Percentiles rank a stretch among this genome's conserved stretches.
These are phyloP conservation scores for Thermothielavioides terrestris DNA, from an alignment of 495 filamentous ascomycete genomes.

Conservation along the genomic window DNA sequence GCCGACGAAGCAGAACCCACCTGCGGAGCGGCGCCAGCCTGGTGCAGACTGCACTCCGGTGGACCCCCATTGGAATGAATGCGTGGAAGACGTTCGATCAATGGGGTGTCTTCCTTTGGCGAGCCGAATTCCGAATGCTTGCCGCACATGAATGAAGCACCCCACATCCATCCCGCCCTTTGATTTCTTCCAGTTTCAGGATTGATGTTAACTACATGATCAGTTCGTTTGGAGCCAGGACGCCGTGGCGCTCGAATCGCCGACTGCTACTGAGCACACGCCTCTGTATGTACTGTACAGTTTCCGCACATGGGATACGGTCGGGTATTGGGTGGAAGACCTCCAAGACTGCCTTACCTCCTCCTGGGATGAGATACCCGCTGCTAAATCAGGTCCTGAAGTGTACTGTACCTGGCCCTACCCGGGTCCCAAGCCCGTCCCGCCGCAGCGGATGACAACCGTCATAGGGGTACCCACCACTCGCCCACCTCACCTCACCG, in stretches of 20 bases:
- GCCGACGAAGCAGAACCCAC: not conserved
- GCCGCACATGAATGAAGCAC: not conserved
- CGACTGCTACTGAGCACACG: no score
- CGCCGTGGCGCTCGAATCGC: no score
- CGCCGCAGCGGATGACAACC: not conserved
- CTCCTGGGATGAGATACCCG: no score
- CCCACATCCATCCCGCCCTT: not conserved
- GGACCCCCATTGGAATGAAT: not conserved
- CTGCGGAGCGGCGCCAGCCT: not conserved
- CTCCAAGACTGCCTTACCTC: no score
- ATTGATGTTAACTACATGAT: no score
- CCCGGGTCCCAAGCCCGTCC: no score
- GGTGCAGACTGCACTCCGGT: not conserved
- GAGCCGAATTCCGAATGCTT: constrained; percentile 9
- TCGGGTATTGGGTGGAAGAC: no score
- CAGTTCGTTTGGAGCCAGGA: not conserved
- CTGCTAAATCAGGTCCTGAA: no score
- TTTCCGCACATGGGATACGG: no score
- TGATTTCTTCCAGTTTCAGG: not conserved
- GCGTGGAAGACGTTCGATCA: not conserved
- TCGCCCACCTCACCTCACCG: constrained; percentile 1
- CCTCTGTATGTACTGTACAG: no score
- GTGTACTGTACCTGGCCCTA: no score
- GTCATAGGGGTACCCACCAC: constrained; percentile 3
- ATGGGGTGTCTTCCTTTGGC: constrained; percentile 4